These are phyloP conservation scores for Aquilaria agallochum DNA, from an alignment of 441 rosid species.

Conservation along the genomic window DNA sequence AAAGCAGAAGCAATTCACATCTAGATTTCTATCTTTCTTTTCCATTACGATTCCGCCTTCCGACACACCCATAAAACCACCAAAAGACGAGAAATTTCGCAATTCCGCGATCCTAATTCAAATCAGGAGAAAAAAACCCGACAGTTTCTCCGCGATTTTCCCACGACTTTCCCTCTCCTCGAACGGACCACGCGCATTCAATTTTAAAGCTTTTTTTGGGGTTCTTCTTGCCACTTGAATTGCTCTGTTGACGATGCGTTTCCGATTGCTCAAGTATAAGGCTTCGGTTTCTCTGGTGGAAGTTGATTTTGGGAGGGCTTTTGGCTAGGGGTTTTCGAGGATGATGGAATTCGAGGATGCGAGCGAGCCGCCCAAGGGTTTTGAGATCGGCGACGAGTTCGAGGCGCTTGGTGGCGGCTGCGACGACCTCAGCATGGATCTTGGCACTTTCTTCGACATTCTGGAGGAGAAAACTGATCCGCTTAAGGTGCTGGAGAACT, in stretches of 20 bases:
- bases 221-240: neutral
- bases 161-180: conserved; percentile 20
- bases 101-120: conserved; percentile 19
- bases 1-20: too few relatives aligned
- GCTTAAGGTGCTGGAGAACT: conserved; percentile 35
- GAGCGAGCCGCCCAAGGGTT: conserved; percentile 15
- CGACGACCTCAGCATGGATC: conserved; percentile 45
- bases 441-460: conserved; percentile 35
- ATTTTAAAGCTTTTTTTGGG: too few relatives aligned
- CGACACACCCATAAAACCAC: neutral
- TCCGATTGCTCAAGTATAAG: conserved; percentile 11
- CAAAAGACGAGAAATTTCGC: conserved; percentile 28
- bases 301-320: conserved; percentile 2
- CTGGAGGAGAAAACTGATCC: conserved; percentile 39
- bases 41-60: too few relatives aligned
- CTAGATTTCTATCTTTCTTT: too few relatives aligned
- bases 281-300: conserved; percentile 1
- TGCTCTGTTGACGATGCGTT: conserved; percentile 2
- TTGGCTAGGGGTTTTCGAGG: conserved; percentile 17
- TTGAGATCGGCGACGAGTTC: conserved; percentile 20
- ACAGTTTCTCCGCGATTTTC: conserved; percentile 3
- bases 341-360: conserved; percentile 42
- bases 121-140: neutral
- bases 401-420: conserved; percentile 27
- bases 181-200: too few relatives aligned